Evolutionary conservation across 768 basidiomycete genomes (phyloP), one percentile per base, ranked within the genome.

Genomic region (Cyclocybe cylindracea): DNA sequence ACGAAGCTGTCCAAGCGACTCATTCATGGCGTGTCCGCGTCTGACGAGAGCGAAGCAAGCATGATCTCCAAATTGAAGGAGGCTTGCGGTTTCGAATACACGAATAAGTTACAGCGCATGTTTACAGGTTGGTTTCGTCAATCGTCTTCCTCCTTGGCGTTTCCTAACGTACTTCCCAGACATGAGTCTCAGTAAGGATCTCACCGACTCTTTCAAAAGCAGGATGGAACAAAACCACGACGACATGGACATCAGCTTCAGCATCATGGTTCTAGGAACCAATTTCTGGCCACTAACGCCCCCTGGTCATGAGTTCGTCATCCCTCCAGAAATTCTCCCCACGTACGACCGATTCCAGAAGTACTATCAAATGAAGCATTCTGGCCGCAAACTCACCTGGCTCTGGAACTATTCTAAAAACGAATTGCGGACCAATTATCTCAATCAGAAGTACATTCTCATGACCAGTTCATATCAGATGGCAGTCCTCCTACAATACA

Each of bases 11-110:
- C 91, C 34, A 91, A 91, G 66, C 93, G 96, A 54, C 84, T 99
- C 19, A 93, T 99, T 59, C 86, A 91, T 59, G 84, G 85, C 10
- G 85, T 90, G 2, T 98, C 94, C 9, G 91, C 92, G 6, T 98
- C 95, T 2, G 95, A 98, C 61, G 96, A 99, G 70, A 89, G 88
- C 44, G 96, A 99, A 67, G 87, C 91, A 19, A 94, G 89, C 69
- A 99, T 99, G 96, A 97, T 98, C 60, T 89, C 92, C 44, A 98
- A 97, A 71, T 71, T 99, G 61, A 98, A 97, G 77, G 94, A 95
- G 63, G 90, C 90, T 7, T 97, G 92, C 62, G 96, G 96, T 48
- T 94, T 93, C 73, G 95, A 98, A 61, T 97, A 98, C 70, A 97
- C 94, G 35, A 89, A 89, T 73, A 98, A 98, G 70, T 75, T 98